Evolutionary conservation across 1,284 basidiomycete species (phyloP).

Genomic region (Apiotrichum gamsii): DNA sequence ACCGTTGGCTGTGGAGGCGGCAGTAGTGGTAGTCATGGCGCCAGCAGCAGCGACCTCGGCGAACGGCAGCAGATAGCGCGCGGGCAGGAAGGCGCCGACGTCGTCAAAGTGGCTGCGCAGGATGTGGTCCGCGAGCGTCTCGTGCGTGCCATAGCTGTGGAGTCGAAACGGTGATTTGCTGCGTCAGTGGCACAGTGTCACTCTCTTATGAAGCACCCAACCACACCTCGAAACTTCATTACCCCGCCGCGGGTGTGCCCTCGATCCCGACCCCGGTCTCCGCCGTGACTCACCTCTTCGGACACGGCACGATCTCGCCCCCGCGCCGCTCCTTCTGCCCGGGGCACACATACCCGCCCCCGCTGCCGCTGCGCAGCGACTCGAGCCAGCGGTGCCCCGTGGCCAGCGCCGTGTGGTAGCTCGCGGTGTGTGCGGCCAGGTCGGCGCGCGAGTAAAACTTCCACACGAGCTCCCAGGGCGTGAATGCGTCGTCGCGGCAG

Average conservation of each 20-base stretch:
- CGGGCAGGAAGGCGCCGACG: not conserved
- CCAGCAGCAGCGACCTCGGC: not conserved
- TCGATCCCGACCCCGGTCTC: no score
- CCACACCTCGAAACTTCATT: no score
- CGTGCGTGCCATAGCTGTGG: not conserved
- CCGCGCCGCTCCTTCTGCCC: no score
- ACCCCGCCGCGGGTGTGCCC: no score
- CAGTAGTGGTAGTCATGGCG: not conserved
- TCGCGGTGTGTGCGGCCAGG: not conserved
- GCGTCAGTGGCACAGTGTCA: no score
- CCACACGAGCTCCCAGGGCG: conserved; percentile 3
- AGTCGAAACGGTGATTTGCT: no score
- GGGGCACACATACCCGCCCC: not conserved
- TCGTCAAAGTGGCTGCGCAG: conserved; percentile 1
- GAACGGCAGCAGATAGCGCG: not conserved
- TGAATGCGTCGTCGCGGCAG: not conserved
- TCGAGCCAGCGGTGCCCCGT: conserved; percentile 1
- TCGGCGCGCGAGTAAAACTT: not conserved
- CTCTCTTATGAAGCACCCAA: not conserved
- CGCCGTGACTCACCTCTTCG: not conserved
- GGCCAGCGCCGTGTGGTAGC: not conserved
- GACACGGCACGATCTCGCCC: no score
- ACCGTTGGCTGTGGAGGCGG: not conserved
- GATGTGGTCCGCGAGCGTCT: conserved; percentile 1
- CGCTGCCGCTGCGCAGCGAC: not conserved